These are phyloP conservation scores for Dendrothele bispora DNA, from an alignment of 768 basidiomycete species.

Conservation along the genomic window DNA sequence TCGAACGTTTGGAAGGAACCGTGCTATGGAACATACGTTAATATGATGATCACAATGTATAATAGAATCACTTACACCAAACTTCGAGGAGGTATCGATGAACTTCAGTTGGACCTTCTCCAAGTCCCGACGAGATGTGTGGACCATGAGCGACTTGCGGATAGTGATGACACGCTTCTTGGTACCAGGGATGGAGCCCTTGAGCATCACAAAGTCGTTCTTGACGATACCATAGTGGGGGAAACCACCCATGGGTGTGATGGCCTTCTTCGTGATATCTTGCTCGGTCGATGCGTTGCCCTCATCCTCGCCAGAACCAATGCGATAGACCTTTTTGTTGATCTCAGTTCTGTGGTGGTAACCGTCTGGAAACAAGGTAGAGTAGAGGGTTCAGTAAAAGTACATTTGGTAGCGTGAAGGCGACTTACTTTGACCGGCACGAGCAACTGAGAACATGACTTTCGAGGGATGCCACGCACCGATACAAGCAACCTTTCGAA, in stretches of 20 bases:
- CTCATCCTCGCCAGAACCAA: conserved; percentile 77
- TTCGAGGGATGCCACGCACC: conserved; percentile 99
- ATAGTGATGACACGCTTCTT: conserved; percentile 98
- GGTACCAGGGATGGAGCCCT: conserved; percentile 93
- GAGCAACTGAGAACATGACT: conserved; percentile 99
- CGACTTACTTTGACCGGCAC: conserved; percentile 96
- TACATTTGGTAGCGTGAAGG: not conserved
- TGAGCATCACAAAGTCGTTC: conserved; percentile 97
- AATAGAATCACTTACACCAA: conserved; percentile 74
- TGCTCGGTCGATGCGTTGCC: conserved; percentile 91
- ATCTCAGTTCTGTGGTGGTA: conserved; percentile 97
- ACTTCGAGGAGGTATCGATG: conserved; percentile 98
- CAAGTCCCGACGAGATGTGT: conserved; percentile 92
- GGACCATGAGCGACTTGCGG: conserved; percentile 95
- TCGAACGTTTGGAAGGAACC: conserved; percentile 96
- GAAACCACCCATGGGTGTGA: conserved; percentile 99
- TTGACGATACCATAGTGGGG: conserved; percentile 98
- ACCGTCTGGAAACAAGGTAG: conserved; percentile 56
- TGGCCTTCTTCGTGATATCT: conserved; percentile 90
- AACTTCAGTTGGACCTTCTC: conserved; percentile 99
- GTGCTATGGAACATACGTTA: conserved; percentile 50
- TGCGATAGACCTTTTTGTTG: conserved; percentile 99
- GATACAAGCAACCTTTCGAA: conserved; percentile 99
- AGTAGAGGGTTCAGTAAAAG: conserved; percentile 3
- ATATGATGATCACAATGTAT: not conserved